Evolutionary conservation across 2,329 filamentous ascomycete genomes (phyloP).

Genomic region (Arthrocladium fulminans): DNA sequence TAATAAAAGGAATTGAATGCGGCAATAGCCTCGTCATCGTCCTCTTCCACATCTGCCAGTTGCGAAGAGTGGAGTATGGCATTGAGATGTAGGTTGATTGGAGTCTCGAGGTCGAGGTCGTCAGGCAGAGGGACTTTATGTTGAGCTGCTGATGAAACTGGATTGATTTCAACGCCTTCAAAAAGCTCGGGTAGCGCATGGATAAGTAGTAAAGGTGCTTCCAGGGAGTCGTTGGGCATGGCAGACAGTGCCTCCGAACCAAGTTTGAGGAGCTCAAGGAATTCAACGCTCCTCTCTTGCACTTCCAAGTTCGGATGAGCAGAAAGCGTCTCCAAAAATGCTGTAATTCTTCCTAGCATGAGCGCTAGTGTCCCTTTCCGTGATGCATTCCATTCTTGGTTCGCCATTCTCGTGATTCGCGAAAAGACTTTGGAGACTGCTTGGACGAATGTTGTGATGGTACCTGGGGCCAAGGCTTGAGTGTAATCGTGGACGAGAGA

Average conservation of each 20-base stretch:
- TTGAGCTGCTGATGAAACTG: slow-evolving; percentile 74
- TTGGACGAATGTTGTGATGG: slow-evolving; percentile 73
- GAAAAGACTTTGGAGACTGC: slow-evolving; percentile 79
- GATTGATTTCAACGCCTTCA: slow-evolving; percentile 78
- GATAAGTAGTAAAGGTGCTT: slow-evolving; percentile 74
- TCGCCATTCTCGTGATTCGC: slow-evolving; percentile 56
- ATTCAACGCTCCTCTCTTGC: slow-evolving; percentile 88
- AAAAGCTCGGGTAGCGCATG: slow-evolving; percentile 87
- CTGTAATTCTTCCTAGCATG: slow-evolving; percentile 69
- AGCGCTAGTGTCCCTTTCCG: slow-evolving; percentile 67
- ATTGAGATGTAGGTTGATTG: slow-evolving; percentile 68
- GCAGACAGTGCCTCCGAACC: slow-evolving; percentile 62
- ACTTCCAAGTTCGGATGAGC: slow-evolving; percentile 84
- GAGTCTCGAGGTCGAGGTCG: slow-evolving; percentile 67
- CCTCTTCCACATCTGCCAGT: slow-evolving; percentile 30
- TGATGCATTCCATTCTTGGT: slow-evolving; percentile 60
- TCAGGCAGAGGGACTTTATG: slow-evolving; percentile 73
- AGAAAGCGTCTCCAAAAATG: slow-evolving; percentile 69
- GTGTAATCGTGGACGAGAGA: slow-evolving; percentile 61
- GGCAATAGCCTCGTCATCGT: slow-evolving; percentile 37
- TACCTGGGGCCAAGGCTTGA: slow-evolving; percentile 51
- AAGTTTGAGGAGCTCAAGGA: slow-evolving; percentile 78
- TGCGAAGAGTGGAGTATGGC: slow-evolving; percentile 51
- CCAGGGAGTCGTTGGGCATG: slow-evolving; percentile 27
- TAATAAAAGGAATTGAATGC: slow-evolving; percentile 38